phyloP scores from a whole-genome alignment of 768 basidiomycete genomes.

The Xanthoconium stramineum region DNA sequence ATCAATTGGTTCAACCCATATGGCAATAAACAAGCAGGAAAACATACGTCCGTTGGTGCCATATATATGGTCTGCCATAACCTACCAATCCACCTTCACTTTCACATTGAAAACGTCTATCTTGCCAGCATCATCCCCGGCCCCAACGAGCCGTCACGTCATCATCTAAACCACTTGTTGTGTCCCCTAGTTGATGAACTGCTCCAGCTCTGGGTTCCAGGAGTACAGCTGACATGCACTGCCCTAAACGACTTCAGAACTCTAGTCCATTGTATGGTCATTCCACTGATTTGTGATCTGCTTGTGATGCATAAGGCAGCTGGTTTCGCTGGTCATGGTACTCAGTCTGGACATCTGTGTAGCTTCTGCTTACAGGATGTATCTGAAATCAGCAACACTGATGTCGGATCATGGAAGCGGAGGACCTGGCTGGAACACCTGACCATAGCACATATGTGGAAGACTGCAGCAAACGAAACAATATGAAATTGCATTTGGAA shows the following conservation, averaged over 20 bases:
- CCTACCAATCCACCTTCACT: neutral
- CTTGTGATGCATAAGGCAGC: neutral
- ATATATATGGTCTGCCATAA: neutral
- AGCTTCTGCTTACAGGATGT: neutral
- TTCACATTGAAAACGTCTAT: neutral
- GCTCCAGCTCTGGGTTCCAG: neutral
- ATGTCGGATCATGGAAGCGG: neutral
- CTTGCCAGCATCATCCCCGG: neutral
- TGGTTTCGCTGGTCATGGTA: neutral
- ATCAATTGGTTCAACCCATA: neutral
- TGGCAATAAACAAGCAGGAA: neutral
- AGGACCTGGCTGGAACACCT: neutral
- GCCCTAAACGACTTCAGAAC: neutral
- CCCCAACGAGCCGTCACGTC: neutral
- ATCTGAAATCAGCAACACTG: neutral
- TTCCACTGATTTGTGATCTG: neutral
- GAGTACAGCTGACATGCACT: neutral
- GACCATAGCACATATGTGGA: neutral
- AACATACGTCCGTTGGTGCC: neutral
- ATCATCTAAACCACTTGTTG: neutral
- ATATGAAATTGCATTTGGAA: neutral
- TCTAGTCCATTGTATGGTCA: neutral
- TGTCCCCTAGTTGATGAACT: neutral
- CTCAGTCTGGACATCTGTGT: neutral
- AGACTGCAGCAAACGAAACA: neutral